Conservation (phyloP, 495 filamentous ascomycete species). For the Annulohypoxylon maeteangense region DNA sequence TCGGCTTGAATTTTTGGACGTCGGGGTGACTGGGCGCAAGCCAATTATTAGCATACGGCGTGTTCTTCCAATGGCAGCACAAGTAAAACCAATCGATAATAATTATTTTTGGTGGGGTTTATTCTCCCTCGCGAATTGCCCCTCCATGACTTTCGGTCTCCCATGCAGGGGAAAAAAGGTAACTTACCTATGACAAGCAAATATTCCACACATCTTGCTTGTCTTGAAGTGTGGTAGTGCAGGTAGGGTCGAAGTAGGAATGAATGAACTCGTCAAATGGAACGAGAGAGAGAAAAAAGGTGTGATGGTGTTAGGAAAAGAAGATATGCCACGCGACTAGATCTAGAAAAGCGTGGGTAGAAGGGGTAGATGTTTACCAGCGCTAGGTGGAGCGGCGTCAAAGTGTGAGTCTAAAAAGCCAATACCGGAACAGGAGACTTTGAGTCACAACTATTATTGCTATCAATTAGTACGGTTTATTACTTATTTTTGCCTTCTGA, state of each 20-base stretch:
- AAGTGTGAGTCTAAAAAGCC: conserved; percentile 4
- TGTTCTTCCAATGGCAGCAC: conserved; percentile 34
- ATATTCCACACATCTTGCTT: conserved; percentile 80
- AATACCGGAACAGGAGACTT: conserved; percentile 11
- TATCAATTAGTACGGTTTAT: conserved; percentile 18
- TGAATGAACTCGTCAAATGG: neutral
- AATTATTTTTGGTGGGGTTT: conserved; percentile 43
- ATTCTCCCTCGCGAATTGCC: conserved; percentile 35
- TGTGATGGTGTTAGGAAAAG: conserved; percentile 9
- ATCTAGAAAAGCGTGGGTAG: conserved; percentile 14
- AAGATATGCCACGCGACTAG: conserved; percentile 24
- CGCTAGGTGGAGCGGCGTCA: neutral
- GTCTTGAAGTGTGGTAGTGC: neutral
- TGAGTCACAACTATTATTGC: conserved; percentile 35
- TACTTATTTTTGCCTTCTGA: conserved; percentile 24
- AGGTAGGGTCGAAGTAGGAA: conserved; percentile 1
- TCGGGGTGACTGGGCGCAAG: conserved; percentile 80
- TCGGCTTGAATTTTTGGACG: conserved; percentile 96
- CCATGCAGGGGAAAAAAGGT: conserved; percentile 21
- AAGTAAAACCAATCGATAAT: conserved; percentile 37
- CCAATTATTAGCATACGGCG: conserved; percentile 34
- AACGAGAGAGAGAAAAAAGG: conserved; percentile 1
- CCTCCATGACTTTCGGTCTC: conserved; percentile 45
- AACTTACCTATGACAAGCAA: conserved; percentile 89
- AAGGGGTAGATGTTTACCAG: neutral